Evolutionary conservation across 1,284 basidiomycete genomes (phyloP).

Genomic region (Ceratobasidium sp.): DNA sequence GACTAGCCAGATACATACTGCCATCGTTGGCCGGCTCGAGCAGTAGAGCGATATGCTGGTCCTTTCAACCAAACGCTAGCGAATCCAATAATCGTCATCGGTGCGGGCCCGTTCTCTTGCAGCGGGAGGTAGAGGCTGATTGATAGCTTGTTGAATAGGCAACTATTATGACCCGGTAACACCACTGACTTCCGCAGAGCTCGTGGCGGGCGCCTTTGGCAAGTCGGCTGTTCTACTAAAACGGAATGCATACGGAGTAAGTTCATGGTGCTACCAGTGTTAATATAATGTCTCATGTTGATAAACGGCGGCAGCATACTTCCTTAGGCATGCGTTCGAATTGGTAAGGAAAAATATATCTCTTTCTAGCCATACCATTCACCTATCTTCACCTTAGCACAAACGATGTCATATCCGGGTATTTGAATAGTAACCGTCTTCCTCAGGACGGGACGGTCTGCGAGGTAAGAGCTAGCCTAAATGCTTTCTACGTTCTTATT

Average conservation of each 20-base stretch:
- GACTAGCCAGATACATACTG: constrained; percentile 1
- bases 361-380: not conserved
- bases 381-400: not conserved
- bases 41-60: constrained; percentile 38
- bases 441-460: not conserved
- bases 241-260: constrained; percentile 37
- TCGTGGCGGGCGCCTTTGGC: constrained; percentile 26
- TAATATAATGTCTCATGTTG: not conserved
- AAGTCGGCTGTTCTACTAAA: constrained; percentile 34
- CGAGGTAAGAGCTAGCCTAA: not conserved
- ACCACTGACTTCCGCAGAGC: constrained; percentile 22
- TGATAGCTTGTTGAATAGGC: not conserved
- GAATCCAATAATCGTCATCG: constrained; percentile 42
- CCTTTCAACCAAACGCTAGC: constrained; percentile 33
- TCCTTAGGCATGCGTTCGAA: constrained; percentile 40
- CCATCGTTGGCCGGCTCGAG: constrained; percentile 32
- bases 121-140: not conserved
- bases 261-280: not conserved
- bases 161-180: constrained; percentile 44
- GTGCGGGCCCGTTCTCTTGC: not conserved
- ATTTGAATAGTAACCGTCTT: not conserved
- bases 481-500: no score
- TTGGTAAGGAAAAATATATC: not conserved
- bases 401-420: not conserved
- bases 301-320: constrained; percentile 22